Evolutionary conservation across 2,329 filamentous ascomycete species (phyloP).

Genomic region (Cladosporium sp.): DNA sequence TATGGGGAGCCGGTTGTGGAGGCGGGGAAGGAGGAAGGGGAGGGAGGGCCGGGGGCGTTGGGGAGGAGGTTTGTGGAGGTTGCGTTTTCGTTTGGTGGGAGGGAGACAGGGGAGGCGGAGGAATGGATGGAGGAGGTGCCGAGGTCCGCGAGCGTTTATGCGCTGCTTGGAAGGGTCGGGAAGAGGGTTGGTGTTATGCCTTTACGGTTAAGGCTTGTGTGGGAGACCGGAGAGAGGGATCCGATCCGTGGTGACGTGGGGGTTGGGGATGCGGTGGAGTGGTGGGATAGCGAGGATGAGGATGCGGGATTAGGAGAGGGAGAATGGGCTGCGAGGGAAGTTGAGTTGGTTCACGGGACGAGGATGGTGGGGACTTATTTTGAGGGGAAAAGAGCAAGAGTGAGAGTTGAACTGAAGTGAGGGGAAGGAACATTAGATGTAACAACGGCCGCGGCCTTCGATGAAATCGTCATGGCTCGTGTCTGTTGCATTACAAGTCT

Average conservation of each 20-base stretch:
- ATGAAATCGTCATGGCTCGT: not conserved
- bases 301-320: slow-evolving; percentile 36
- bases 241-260: slow-evolving; percentile 47
- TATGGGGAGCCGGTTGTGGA: slow-evolving; percentile 65
- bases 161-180: slow-evolving; percentile 70
- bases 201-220: slow-evolving; percentile 61
- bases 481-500: not conserved
- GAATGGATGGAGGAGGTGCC: slow-evolving; percentile 52
- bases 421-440: not conserved
- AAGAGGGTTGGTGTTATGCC: slow-evolving; percentile 62
- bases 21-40: slow-evolving; percentile 14
- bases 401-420: slow-evolving; percentile 49
- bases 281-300: slow-evolving; percentile 38
- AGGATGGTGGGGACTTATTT: slow-evolving; percentile 78
- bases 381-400: slow-evolving; percentile 62
- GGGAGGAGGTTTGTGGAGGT: slow-evolving; percentile 67
- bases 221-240: slow-evolving; percentile 90
- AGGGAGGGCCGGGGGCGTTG: slow-evolving; percentile 68
- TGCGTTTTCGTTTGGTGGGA: slow-evolving; percentile 42
- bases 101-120: not conserved
- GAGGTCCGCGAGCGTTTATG: slow-evolving; percentile 71
- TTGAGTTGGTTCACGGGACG: slow-evolving; percentile 72
- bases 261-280: slow-evolving; percentile 30
- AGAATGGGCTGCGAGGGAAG: slow-evolving; percentile 69
- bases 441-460: not conserved